Evolutionary conservation across 108 stramenopile species (phyloP).

Genomic region (Fragilaria radians): DNA sequence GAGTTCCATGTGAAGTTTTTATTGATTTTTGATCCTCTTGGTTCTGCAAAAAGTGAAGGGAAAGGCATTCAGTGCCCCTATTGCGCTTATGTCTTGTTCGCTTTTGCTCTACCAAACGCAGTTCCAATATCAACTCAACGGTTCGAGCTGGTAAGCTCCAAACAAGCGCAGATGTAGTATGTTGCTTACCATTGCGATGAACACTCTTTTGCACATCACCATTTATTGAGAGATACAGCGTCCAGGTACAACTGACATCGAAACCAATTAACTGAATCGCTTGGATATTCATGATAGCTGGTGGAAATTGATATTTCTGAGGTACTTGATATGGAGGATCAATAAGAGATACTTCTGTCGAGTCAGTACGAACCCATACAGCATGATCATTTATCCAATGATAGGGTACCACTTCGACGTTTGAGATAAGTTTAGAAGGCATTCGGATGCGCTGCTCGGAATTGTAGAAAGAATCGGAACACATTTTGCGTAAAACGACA

Average conservation of each 20-base stretch:
- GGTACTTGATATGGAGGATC: constrained; percentile 35
- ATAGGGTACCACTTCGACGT: neutral
- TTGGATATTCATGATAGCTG: constrained; percentile 4
- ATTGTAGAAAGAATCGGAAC: constrained; percentile 51
- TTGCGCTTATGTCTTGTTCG: constrained; percentile 4
- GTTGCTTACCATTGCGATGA: neutral
- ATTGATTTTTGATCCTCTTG: neutral
- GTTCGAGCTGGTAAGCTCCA: neutral
- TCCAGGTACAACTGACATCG: neutral
- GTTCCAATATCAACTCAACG: constrained; percentile 2
- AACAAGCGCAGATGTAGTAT: neutral
- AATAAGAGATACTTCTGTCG: constrained; percentile 37
- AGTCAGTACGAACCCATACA: constrained; percentile 11
- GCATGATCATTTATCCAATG: constrained; percentile 9
- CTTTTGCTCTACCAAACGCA: neutral
- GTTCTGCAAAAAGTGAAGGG: neutral
- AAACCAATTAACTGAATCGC: neutral
- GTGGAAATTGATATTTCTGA: constrained; percentile 3
- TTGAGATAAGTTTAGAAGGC: neutral
- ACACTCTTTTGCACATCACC: neutral
- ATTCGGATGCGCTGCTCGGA: constrained; percentile 1
- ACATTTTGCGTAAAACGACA: constrained; percentile 56
- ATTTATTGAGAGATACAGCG: neutral
- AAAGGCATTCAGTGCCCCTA: neutral
- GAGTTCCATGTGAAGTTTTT: neutral